Conservation (phyloP, 1,284 basidiomycete species). For the Schizophyllum amplum region DNA sequence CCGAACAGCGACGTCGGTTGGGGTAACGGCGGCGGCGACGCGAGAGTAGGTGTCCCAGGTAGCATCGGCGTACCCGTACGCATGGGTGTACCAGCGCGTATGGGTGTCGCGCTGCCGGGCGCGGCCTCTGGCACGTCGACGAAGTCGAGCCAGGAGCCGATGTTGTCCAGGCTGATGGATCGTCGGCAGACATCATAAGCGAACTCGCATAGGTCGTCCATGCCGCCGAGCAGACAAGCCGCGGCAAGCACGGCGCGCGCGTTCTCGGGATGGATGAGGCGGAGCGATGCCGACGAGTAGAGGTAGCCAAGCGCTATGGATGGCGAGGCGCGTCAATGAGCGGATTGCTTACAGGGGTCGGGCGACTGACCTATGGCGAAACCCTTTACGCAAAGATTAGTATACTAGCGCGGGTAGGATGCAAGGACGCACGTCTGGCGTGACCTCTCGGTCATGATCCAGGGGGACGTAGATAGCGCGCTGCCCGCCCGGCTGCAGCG, state of each 20-base stretch:
- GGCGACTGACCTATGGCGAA: slow-evolving; percentile 53
- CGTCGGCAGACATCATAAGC: slow-evolving; percentile 72
- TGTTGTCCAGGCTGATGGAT: slow-evolving; percentile 65
- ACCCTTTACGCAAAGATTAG: slow-evolving; percentile 38
- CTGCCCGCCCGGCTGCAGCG: slow-evolving; percentile 51
- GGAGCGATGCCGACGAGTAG: slow-evolving; percentile 65
- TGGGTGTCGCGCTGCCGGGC: slow-evolving; percentile 33
- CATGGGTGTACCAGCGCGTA: not conserved
- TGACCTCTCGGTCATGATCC: slow-evolving; percentile 72
- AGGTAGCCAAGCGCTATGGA: slow-evolving; percentile 65
- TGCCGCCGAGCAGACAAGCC: slow-evolving; percentile 73
- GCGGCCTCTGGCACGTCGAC: slow-evolving; percentile 48
- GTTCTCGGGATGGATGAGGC: slow-evolving; percentile 63
- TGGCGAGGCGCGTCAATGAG: slow-evolving; percentile 9
- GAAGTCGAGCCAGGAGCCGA: slow-evolving; percentile 72
- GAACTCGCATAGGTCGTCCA: slow-evolving; percentile 74
- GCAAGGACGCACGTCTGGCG: slow-evolving; percentile 58
- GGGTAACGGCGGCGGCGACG: not conserved
- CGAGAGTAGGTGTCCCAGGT: not conserved
- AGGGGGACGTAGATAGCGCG: slow-evolving; percentile 67
- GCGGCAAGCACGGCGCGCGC: slow-evolving; percentile 77
- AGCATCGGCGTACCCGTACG: not conserved
- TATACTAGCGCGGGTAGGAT: slow-evolving; percentile 12
- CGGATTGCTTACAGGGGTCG: slow-evolving; percentile 7
- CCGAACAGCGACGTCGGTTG: slow-evolving; percentile 59